phyloP scores from a whole-genome alignment of 352 stramenopile species.

The Phytophthora citricola region DNA sequence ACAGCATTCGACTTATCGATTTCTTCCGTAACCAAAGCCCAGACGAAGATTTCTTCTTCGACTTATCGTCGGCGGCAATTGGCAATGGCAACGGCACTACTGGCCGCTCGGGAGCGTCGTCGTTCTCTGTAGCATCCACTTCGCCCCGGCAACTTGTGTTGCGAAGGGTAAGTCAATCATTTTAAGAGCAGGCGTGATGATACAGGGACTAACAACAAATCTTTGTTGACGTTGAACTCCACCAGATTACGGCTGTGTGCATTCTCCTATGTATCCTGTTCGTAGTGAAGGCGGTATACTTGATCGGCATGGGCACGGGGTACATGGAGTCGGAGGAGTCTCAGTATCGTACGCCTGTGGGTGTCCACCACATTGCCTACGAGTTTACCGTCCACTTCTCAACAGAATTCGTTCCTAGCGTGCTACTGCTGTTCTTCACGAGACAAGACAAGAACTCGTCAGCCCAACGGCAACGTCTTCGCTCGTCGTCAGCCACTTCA shows the following conservation, averaged over 20 bases:
- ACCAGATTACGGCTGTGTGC: conserved; percentile 79
- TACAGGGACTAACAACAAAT: conserved; percentile 7
- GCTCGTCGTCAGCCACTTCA: conserved; percentile 35
- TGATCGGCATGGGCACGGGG: conserved; percentile 73
- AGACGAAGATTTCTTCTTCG: conserved; percentile 87
- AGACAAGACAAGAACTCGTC: conserved; percentile 47
- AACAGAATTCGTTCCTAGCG: conserved; percentile 77
- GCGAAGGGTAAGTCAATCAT: conserved; percentile 50
- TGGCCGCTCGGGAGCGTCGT: conserved; percentile 12
- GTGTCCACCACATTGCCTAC: conserved; percentile 73
- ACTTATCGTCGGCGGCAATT: conserved; percentile 55
- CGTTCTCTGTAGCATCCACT: conserved; percentile 31
- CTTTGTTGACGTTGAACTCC: conserved; percentile 12
- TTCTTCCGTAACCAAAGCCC: conserved; percentile 80
- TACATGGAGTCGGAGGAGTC: conserved; percentile 68
- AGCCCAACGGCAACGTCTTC: conserved; percentile 30
- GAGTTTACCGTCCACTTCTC: conserved; percentile 77
- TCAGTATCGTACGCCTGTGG: conserved; percentile 65
- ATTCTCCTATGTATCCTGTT: conserved; percentile 79
- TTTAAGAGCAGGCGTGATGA: conserved; percentile 4
- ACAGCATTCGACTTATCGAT: conserved; percentile 78
- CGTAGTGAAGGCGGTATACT: conserved; percentile 66
- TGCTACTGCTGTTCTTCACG: conserved; percentile 74
- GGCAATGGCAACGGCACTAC: conserved; percentile 27
- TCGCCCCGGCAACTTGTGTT: conserved; percentile 72